Evolutionary conservation across 1,284 basidiomycete genomes (phyloP).

Genomic region (Naganishia sp.): DNA sequence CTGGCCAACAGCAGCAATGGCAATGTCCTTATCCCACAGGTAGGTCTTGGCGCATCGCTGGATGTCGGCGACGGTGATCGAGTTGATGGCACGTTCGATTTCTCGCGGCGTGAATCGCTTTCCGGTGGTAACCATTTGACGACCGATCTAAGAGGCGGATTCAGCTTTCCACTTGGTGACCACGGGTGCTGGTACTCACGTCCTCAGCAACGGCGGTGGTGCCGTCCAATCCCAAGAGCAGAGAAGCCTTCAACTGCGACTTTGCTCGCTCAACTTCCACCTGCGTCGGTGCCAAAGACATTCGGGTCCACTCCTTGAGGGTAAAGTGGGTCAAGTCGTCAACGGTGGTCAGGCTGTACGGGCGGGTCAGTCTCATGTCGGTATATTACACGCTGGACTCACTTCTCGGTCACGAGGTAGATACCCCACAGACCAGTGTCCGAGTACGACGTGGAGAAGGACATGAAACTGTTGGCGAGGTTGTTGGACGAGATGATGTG

Average conservation of each 20-base stretch:
- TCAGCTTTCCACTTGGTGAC: background rate
- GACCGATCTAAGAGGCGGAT: slow-evolving; percentile 64
- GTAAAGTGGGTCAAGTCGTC: slow-evolving; percentile 96
- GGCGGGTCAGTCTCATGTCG: slow-evolving; percentile 13
- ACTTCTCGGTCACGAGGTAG: slow-evolving; percentile 93
- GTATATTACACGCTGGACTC: slow-evolving; percentile 31
- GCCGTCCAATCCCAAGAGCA: slow-evolving; percentile 88
- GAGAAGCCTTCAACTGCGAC: slow-evolving; percentile 93
- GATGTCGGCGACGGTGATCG: slow-evolving; percentile 85
- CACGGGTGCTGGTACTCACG: slow-evolving; percentile 39
- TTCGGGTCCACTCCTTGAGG: slow-evolving; percentile 93
- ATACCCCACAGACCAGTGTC: slow-evolving; percentile 99
- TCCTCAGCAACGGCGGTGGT: slow-evolving; percentile 97
- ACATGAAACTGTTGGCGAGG: slow-evolving; percentile 99
- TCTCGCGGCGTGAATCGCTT: slow-evolving; percentile 86
- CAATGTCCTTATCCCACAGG: slow-evolving; percentile 81
- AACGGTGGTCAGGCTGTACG: slow-evolving; percentile 67
- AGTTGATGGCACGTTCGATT: slow-evolving; percentile 89
- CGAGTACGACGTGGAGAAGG: slow-evolving; percentile 99
- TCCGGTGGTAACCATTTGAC: slow-evolving; percentile 93
- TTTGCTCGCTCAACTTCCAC: slow-evolving; percentile 95
- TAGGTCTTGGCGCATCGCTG: slow-evolving; percentile 94
- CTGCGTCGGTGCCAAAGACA: slow-evolving; percentile 81
- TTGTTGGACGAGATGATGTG: slow-evolving; percentile 91
- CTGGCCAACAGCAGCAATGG: slow-evolving; percentile 77